Base-by-base conservation (phyloP, 2,329 filamentous ascomycete genomes). In the Paecilomyces niveus region DNA sequence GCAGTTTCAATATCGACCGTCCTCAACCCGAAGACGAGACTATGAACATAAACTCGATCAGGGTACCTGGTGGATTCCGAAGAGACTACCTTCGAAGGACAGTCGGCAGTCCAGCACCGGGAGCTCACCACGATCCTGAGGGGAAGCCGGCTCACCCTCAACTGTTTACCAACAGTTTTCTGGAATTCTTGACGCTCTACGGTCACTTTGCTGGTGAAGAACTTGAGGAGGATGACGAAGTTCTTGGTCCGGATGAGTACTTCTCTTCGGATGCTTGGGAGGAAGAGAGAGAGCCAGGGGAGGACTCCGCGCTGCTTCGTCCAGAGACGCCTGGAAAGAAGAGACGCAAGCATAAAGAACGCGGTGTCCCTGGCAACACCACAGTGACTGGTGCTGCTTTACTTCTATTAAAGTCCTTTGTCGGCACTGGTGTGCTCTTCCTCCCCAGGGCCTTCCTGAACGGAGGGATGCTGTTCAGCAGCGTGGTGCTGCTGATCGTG, bases 171-270 rank as follows among this genome's bases (percentile, higher is more conserved):
- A 92, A 84, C 64, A 99, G 89, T 74, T 99, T 99, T 71, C 84
- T 99, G 60, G 95, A 99, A 72, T 99, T 99, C 68, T 74, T 99
- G 55, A 92, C 90, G 7, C 83, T 99, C 31, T 99, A 97, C 67
- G 94, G 94, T 3, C 94, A 99, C 76, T 99, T 99, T 72, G 94
- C 94, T 1, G 94, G 94, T 75, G 94, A 99, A 74, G 89, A 96
- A 70, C 83, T 99, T 11, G 92, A 97, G 72, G 94, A 99, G 74
- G 94, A 97, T 66, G 94, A 97, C 66, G 93, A 97, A 73, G 90
- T 87, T 1, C 79, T 96, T 13, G 85, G 83, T 4, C 90, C 91
- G 1, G 89, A 95, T 71, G 93, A 97, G 70, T 97, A 96, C 74
- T 97, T 97, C 71, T 88, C 87, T 7, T 92, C 90, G 0, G 89